Evolutionary conservation across 73 alveolate species (phyloP).

Genomic region (Blepharisma japonicum): DNA sequence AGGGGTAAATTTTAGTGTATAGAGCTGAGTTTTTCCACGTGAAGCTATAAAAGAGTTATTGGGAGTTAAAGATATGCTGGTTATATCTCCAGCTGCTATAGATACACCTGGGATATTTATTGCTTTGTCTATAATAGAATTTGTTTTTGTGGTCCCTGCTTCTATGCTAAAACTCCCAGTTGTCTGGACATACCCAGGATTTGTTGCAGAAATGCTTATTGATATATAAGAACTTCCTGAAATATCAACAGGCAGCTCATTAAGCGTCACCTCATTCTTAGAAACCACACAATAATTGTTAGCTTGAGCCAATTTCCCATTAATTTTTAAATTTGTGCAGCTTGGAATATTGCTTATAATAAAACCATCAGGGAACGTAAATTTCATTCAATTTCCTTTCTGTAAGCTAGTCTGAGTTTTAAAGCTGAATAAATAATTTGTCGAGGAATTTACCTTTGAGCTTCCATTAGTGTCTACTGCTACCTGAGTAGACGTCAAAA

Average conservation of each 20-base stretch:
- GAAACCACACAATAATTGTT: slow-evolving; percentile 15
- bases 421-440: slow-evolving; percentile 36
- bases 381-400: slow-evolving; percentile 29
- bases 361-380: slow-evolving; percentile 42
- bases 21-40: neutral
- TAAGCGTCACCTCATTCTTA: slow-evolving; percentile 32
- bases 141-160: slow-evolving; percentile 41
- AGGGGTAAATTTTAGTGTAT: slow-evolving; percentile 23
- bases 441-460: slow-evolving; percentile 33
- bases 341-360: slow-evolving; percentile 34
- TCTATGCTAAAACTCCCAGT: slow-evolving; percentile 41
- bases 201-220: slow-evolving; percentile 34
- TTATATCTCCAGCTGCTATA: slow-evolving; percentile 42
- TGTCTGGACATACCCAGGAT: slow-evolving; percentile 43
- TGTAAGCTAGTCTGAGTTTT: slow-evolving; percentile 36
- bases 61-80: slow-evolving; percentile 36
- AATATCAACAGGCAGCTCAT: slow-evolving; percentile 32
- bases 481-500: slow-evolving; percentile 30
- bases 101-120: slow-evolving; percentile 43
- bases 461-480: slow-evolving; percentile 36
- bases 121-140: slow-evolving; percentile 39
- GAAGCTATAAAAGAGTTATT: slow-evolving; percentile 23
- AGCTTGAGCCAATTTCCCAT: slow-evolving; percentile 30
- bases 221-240: slow-evolving; percentile 31
- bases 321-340: slow-evolving; percentile 10